Percentiles rank a stretch among this genome's conserved stretches.
Conservation (phyloP, 2,329 filamentous ascomycete species). For the Gaeumannomyces sp. region DNA sequence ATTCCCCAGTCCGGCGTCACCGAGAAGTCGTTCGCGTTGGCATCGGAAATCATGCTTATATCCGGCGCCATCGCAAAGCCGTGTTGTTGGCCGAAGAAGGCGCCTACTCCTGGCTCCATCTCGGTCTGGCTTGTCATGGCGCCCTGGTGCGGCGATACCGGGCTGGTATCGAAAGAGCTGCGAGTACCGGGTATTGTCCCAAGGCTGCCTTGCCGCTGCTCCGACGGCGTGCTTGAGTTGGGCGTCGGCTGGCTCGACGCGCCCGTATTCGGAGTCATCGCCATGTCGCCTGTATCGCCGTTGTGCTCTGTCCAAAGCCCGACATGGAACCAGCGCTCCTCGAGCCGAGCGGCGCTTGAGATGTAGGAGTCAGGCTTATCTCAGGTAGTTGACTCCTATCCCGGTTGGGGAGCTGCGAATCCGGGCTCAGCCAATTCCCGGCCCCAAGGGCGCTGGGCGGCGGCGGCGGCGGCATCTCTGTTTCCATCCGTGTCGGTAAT, state of each 20-base stretch:
- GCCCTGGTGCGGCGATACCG: slow-evolving; percentile 37
- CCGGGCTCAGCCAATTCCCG: slow-evolving; percentile 30
- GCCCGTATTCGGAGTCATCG: slow-evolving; percentile 42
- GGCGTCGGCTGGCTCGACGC: slow-evolving; percentile 52
- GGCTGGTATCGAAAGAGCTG: slow-evolving; percentile 47
- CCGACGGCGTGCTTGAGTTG: slow-evolving; percentile 47
- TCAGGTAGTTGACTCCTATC: slow-evolving; percentile 1
- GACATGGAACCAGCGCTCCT: slow-evolving; percentile 9
- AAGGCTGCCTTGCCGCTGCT: slow-evolving; percentile 27
- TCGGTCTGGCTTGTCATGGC: neutral
- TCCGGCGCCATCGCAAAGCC: slow-evolving; percentile 10
- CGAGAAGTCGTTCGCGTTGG: slow-evolving; percentile 11
- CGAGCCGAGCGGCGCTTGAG: slow-evolving; percentile 6
- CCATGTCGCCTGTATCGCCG: slow-evolving; percentile 39
- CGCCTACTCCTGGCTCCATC: neutral
- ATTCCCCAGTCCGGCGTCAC: slow-evolving; percentile 4
- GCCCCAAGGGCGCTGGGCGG: slow-evolving; percentile 14
- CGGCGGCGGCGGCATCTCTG: slow-evolving; percentile 8
- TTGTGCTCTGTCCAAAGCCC: slow-evolving; percentile 35
- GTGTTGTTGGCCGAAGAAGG: neutral
- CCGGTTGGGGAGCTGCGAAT: slow-evolving; percentile 30
- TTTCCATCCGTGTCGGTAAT: slow-evolving; percentile 27
- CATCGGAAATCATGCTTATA: slow-evolving; percentile 11
- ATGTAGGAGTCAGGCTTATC: slow-evolving; percentile 10
- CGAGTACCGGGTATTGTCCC: slow-evolving; percentile 14